A percentile compares a stretch with the other conserved stretches of the same genome.
These are phyloP conservation scores for Dothistroma septosporum DNA, from an alignment of 2,329 filamentous ascomycete species.

Conservation along the genomic window DNA sequence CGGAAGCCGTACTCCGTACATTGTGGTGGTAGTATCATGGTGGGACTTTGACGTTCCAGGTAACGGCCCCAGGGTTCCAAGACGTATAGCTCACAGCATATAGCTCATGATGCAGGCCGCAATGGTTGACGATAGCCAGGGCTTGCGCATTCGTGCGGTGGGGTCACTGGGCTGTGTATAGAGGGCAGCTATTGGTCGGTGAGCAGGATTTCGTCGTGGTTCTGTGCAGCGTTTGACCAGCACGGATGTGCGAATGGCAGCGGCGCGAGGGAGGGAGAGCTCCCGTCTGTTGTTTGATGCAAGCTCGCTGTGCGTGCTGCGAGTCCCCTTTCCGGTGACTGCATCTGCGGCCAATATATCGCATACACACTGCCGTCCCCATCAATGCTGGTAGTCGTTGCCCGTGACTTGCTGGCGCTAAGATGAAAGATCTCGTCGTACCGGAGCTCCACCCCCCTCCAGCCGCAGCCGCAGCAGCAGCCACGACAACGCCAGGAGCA, in stretches of 20 bases:
- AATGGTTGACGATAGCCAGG: background rate
- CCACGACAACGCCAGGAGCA: background rate
- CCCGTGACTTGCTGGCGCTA: background rate
- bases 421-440: background rate
- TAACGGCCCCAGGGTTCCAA: background rate
- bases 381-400: background rate
- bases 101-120: background rate
- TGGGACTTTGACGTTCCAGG: background rate
- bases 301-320: background rate
- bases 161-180: background rate
- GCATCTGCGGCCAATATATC: too few species aligned
- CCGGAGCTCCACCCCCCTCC: background rate
- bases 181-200: background rate
- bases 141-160: background rate
- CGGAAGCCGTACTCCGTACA: background rate
- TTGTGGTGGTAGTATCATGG: background rate
- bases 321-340: background rate
- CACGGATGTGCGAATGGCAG: background rate
- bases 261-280: background rate
- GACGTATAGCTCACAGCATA: background rate
- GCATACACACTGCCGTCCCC: background rate
- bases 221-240: background rate
- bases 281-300: background rate
- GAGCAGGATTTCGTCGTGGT: background rate
- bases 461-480: background rate